Conservation (phyloP, 148 eudicot species). For the Camellia lanceoleosa region DNA sequence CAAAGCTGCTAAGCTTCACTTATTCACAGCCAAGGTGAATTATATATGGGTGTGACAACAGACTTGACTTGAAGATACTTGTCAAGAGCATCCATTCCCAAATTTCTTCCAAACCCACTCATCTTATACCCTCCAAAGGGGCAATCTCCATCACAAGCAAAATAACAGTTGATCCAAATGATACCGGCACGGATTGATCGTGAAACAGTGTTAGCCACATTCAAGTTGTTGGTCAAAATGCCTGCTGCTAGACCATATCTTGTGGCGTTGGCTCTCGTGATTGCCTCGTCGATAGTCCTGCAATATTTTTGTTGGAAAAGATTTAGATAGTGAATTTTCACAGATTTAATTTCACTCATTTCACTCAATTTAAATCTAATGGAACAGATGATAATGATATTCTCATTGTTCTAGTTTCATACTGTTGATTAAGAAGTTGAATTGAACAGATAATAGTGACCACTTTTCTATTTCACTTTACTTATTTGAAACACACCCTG, state of each 20-base stretch:
- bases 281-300: slow-evolving; percentile 75
- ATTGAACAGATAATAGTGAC: too few relatives aligned
- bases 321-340: too few relatives aligned
- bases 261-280: slow-evolving; percentile 63
- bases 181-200: slow-evolving; percentile 22
- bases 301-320: background rate
- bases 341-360: too few relatives aligned
- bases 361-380: too few relatives aligned
- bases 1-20: too few relatives aligned
- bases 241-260: slow-evolving; percentile 81
- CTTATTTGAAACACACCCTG: too few relatives aligned
- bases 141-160: slow-evolving; percentile 13
- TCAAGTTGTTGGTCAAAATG: slow-evolving; percentile 60
- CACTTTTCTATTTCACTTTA: too few relatives aligned
- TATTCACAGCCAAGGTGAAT: slow-evolving; percentile 61
- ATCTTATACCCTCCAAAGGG: slow-evolving; percentile 24
- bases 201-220: slow-evolving; percentile 31
- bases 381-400: too few relatives aligned
- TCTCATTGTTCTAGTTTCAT: too few relatives aligned
- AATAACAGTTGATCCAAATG: slow-evolving; percentile 25
- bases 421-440: too few relatives aligned
- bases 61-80: slow-evolving; percentile 66
- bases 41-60: slow-evolving; percentile 63
- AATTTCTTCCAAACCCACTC: slow-evolving; percentile 62
- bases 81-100: slow-evolving; percentile 52